Percentiles rank a stretch among this genome's conserved stretches.
Evolutionary conservation across 1,139 yeast genomes (phyloP).

Genomic region (Geotrichum phurueaensis): DNA sequence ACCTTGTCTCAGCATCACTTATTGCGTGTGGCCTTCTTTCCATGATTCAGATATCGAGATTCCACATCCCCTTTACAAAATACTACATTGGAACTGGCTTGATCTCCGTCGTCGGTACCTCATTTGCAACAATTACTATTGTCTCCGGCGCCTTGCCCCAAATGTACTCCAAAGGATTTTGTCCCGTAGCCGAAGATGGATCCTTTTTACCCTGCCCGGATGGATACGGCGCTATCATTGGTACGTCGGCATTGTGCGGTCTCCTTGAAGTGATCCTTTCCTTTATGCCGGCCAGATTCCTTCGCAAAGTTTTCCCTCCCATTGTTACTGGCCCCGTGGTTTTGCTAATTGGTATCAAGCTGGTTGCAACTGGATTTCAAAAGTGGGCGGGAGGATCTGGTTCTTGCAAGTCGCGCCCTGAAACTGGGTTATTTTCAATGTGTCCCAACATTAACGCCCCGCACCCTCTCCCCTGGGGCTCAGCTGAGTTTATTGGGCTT

Average conservation of each 20-base stretch:
- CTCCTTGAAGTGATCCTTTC: conserved; percentile 64
- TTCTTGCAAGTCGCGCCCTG: conserved; percentile 31
- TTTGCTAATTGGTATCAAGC: conserved; percentile 64
- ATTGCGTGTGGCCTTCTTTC: conserved; percentile 72
- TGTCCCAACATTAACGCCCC: conserved; percentile 47
- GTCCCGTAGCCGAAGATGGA: conserved; percentile 56
- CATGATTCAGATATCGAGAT: conserved; percentile 68
- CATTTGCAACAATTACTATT: conserved; percentile 82
- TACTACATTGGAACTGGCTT: conserved; percentile 82
- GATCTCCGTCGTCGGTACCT: conserved; percentile 81
- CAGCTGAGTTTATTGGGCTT: conserved; percentile 76
- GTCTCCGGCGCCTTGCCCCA: conserved; percentile 69
- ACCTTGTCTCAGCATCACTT: conserved; percentile 69
- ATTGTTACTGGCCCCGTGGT: conserved; percentile 90
- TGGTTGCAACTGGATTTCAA: conserved; percentile 63
- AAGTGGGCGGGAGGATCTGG: conserved; percentile 89
- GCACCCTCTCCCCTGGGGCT: conserved; percentile 65
- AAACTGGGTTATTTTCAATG: conserved; percentile 46
- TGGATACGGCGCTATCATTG: conserved; percentile 79
- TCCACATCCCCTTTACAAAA: conserved; percentile 64
- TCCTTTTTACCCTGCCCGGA: conserved; percentile 73
- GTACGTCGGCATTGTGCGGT: conserved; percentile 74
- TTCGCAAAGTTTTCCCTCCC: conserved; percentile 76
- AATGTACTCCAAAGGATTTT: conserved; percentile 69
- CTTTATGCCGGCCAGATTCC: conserved; percentile 63